Evolutionary conservation across 768 basidiomycete genomes (phyloP), one percentile per base, ranked within the genome.

Genomic region (Lactarius hengduanensis): DNA sequence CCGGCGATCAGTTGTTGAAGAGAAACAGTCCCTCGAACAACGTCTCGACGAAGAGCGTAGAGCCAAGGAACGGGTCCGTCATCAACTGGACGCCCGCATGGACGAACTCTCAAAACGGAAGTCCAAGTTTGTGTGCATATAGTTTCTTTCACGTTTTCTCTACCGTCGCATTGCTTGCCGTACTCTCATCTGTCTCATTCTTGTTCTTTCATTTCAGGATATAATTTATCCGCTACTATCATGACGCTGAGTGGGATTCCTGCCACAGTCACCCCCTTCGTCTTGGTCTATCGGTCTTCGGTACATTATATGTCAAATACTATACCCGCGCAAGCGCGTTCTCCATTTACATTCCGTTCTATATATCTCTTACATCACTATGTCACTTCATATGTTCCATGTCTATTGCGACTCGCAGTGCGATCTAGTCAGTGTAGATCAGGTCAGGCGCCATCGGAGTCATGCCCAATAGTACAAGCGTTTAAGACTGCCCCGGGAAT

Each of bases 41-140:
- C 84, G 87, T 54, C 80, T 95, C 32, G 91, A 92, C 72, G 92
- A 96, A 74, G 93, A 96, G 76, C 86, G 93, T 61, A 85, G 83
- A 72, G 89, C 86, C n/a, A 94, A 93, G 78, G 94, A 96, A 76
- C 89, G 92, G 30, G 90, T 87, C 59, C 87, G 92, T 59, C 88
- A 89, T 68, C 93, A 94, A 76, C 85, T 96, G 34, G 94, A 96
- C 74, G 83, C 84, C 20, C 87, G 94, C 69, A 89, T 94, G 88
- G 91, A 93, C 63, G 94, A 95, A 73, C 79, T 94, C 50, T 80
- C 83, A 68, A 85, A 84, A 79, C 89, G 91, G 67, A 95, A 94
- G 80, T 94, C 92, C 69, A 96, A 96, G 79, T 96, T 94, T 77
- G 90, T 89, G 61, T 94, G 92, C 78, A 83, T 94, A 77, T 94